Base-by-base conservation (phyloP, 2,329 filamentous ascomycete species). In the Fusarium pininemorale region DNA sequence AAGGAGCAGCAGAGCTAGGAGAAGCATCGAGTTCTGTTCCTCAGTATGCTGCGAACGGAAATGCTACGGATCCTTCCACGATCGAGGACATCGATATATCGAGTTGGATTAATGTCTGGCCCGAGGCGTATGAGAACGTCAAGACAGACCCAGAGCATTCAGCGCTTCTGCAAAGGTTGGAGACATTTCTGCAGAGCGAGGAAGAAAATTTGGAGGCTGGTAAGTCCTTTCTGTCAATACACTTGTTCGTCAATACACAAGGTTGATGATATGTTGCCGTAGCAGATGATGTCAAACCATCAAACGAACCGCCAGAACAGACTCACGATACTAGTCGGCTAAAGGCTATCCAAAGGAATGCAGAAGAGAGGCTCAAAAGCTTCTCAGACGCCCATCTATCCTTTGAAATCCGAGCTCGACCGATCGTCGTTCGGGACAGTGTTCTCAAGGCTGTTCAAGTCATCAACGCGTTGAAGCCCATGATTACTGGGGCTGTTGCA, bases 171-270 rank as follows among this genome's bases (percentile, higher is more conserved):
- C 22, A 16, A 42, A 24, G 7, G 22, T 5, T 42, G 0, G 4
- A 42, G 1, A 16, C 0, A 2, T 42, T 16, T 11, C 14, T 42
- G 14, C 6, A 3, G 9, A 5, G 14, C 6, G n/a, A 24, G 7
- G 14, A 0, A 0, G 9, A 0, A 7, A 6, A 11, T 1, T 5
- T 3, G 1, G 14, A 24, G 6, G 3, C 9, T 11, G 0, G 41
- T 42, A n/a, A 16, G 14, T n/a, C 7, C 41, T n/a, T 8, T 0
- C 3, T n/a, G 7, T 11, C 0, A 0, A 16, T 15, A 10, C 3
- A 10, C 8, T 0, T 10, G 0, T 28, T 1, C 3, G 9, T 16
- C 0, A 11, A 11, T 6, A 2, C 7, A 16, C 3, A n/a, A 7
- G 6, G 9, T 9, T 42, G 1, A n/a, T 41, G 2, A 9, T 42